These are phyloP conservation scores for Haplosporangium sp. DNA, from an alignment of 371 early-diverging fungal genomes.

Conservation along the genomic window DNA sequence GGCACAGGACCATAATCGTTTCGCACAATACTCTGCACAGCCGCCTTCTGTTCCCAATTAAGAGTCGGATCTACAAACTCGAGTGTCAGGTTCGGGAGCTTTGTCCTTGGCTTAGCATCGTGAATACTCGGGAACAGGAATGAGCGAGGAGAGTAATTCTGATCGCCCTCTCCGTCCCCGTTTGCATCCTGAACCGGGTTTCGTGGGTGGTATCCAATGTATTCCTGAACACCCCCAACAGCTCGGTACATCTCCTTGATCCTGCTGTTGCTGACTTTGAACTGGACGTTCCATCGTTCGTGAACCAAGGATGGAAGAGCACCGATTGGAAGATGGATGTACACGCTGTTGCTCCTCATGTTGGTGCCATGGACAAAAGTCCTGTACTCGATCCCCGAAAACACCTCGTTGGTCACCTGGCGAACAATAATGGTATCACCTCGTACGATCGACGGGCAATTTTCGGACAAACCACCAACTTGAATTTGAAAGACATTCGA, in stretches of 20 bases:
- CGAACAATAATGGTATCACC: conserved; percentile 50
- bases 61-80: conserved; percentile 43
- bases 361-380: conserved; percentile 52
- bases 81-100: conserved; percentile 39
- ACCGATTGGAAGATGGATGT: conserved; percentile 50
- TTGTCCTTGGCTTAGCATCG: conserved; percentile 27
- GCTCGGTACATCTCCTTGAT: conserved; percentile 51
- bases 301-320: conserved; percentile 33
- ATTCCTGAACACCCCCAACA: conserved; percentile 46
- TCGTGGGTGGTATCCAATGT: conserved; percentile 47
- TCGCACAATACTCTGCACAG: conserved; percentile 46
- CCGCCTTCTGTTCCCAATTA: conserved; percentile 50
- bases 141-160: conserved; percentile 38
- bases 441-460: conserved; percentile 39
- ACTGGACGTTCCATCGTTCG: conserved; percentile 52
- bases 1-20: conserved; percentile 52
- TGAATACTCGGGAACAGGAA: conserved; percentile 49
- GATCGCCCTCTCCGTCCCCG: conserved; percentile 27
- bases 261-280: conserved; percentile 35
- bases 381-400: conserved; percentile 44
- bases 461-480: conserved; percentile 44
- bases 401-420: conserved; percentile 36
- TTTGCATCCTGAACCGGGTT: conserved; percentile 27
- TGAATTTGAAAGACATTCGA: conserved; percentile 45
- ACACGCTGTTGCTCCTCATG: conserved; percentile 40